Evolutionary conservation across 139 green algal species (phyloP).

Genomic region (Chlamydomonas eustigma): DNA sequence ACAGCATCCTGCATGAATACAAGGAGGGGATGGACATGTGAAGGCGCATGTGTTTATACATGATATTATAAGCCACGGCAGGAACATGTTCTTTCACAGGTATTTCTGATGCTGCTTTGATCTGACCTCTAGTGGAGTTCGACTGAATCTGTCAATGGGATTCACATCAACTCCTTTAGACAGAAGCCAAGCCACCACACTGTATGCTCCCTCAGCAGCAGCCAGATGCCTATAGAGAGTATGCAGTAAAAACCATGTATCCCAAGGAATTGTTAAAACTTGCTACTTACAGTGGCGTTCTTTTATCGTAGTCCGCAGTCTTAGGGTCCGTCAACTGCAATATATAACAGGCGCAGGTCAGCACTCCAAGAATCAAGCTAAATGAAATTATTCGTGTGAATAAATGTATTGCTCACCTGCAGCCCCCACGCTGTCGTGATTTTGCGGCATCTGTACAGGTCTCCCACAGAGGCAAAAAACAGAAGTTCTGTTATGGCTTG

Average conservation of each 20-base stretch:
- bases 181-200: slow-evolving; percentile 81
- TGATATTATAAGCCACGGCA: too few relatives aligned
- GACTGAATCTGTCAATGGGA: slow-evolving; percentile 78
- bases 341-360: not conserved
- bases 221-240: slow-evolving; percentile 85
- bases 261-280: too few relatives aligned
- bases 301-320: slow-evolving; percentile 9
- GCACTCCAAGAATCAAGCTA: too few relatives aligned
- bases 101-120: too few relatives aligned
- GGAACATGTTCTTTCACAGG: too few relatives aligned
- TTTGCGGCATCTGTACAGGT: slow-evolving; percentile 70
- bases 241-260: too few relatives aligned
- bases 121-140: slow-evolving; percentile 82
- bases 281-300: slow-evolving; percentile 12
- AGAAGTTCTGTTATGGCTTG: slow-evolving; percentile 83
- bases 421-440: slow-evolving; percentile 63
- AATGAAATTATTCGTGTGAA: too few relatives aligned
- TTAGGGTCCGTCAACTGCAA: slow-evolving; percentile 6
- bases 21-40: too few relatives aligned
- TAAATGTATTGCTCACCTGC: too few relatives aligned
- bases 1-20: slow-evolving; percentile 80
- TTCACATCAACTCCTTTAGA: slow-evolving; percentile 65
- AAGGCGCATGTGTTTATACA: too few relatives aligned
- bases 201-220: slow-evolving; percentile 73
- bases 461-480: slow-evolving; percentile 82